Conservation (phyloP, 805 yeast genomes). For the Wickerhamia fluorescens region DNA sequence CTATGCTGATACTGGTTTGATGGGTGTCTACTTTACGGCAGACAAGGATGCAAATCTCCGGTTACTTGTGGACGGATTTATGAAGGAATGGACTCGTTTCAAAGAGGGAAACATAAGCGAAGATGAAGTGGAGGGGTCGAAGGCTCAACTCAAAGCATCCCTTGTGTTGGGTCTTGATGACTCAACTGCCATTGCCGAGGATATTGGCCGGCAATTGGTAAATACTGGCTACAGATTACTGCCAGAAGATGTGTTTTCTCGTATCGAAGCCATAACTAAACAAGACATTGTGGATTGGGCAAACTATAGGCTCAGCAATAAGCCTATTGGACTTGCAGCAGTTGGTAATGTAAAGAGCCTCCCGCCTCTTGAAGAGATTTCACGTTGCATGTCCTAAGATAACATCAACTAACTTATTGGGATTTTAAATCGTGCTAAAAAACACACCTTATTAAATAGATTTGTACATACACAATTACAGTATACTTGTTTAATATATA, state of each 20-base stretch:
- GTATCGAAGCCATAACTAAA: constrained; percentile 71
- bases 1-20: constrained; percentile 93
- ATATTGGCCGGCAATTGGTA: constrained; percentile 93
- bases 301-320: constrained; percentile 64
- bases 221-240: constrained; percentile 79
- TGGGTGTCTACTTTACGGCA: constrained; percentile 92
- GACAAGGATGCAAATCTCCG: constrained; percentile 66
- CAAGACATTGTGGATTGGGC: constrained; percentile 87
- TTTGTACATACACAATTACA: no score
- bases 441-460: constrained; percentile 1
- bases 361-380: constrained; percentile 61
- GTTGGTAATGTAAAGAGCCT: constrained; percentile 72
- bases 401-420: not conserved
- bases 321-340: constrained; percentile 87
- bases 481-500: no score
- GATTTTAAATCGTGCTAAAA: not conserved
- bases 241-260: constrained; percentile 66
- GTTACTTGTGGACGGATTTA: constrained; percentile 63
- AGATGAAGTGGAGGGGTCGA: constrained; percentile 88
- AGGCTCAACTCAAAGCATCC: constrained; percentile 91
- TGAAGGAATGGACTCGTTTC: constrained; percentile 85
- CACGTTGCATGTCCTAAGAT: constrained; percentile 23
- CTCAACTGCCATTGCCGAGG: constrained; percentile 93
- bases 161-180: constrained; percentile 86
- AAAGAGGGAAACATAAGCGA: constrained; percentile 70